Evolutionary conservation across 352 stramenopile genomes (phyloP).

Genomic region (Saprolegnia parasitica): DNA sequence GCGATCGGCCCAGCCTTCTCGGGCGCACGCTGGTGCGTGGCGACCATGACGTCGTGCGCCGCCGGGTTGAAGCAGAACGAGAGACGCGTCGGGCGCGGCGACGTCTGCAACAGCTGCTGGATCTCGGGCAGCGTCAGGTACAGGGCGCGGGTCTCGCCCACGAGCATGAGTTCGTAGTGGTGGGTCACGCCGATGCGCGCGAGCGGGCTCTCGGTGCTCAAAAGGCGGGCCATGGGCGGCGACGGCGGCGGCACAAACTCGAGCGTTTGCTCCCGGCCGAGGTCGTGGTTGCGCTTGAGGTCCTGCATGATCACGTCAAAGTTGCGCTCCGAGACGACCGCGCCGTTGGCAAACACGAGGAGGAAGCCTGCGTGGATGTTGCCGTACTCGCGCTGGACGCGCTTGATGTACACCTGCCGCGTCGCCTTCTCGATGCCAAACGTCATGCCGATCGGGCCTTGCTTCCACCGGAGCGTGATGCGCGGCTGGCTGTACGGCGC

Average conservation of each 20-base stretch:
- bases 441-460: slow-evolving; percentile 45
- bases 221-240: slow-evolving; percentile 50
- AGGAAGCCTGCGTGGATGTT: slow-evolving; percentile 55
- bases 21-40: neutral
- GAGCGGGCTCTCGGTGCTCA: slow-evolving; percentile 34
- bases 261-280: slow-evolving; percentile 46
- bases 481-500: neutral
- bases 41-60: neutral
- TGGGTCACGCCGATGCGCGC: slow-evolving; percentile 48
- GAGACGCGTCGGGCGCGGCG: neutral
- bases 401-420: slow-evolving; percentile 56
- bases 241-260: slow-evolving; percentile 53
- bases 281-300: slow-evolving; percentile 47
- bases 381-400: slow-evolving; percentile 35
- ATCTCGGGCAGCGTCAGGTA: slow-evolving; percentile 66
- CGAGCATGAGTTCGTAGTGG: slow-evolving; percentile 56
- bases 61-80: neutral
- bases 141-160: slow-evolving; percentile 46
- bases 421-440: slow-evolving; percentile 70
- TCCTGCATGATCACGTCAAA: slow-evolving; percentile 47
- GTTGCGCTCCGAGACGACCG: slow-evolving; percentile 44
- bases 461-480: slow-evolving; percentile 3
- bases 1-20: neutral
- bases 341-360: slow-evolving; percentile 42
- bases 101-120: neutral